Percentiles rank a stretch among this genome's conserved stretches.
These are phyloP conservation scores for Metschnikowia arizonensis DNA, from an alignment of 805 yeast species.

Conservation along the genomic window DNA sequence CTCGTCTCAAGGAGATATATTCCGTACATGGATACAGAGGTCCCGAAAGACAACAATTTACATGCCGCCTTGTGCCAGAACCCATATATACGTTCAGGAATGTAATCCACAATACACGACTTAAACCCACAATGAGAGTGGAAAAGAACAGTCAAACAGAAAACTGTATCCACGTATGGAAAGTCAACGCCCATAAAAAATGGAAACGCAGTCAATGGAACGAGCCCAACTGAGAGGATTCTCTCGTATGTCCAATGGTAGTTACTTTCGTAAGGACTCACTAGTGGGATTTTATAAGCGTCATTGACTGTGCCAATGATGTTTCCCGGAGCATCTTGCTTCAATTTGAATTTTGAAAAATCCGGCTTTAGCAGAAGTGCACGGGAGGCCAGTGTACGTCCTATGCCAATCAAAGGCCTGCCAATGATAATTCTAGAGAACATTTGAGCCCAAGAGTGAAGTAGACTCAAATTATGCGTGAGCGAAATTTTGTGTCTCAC, in stretches of 20 bases:
- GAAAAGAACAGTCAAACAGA: constrained; percentile 61
- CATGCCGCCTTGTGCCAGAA: constrained; percentile 65
- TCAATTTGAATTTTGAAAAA: constrained; percentile 47
- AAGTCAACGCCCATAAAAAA: constrained; percentile 67
- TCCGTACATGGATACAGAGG: constrained; percentile 70
- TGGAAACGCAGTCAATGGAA: constrained; percentile 76
- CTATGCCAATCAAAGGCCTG: constrained; percentile 10
- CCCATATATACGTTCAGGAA: constrained; percentile 84
- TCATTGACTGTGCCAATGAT: constrained; percentile 93
- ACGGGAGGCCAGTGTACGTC: constrained; percentile 8
- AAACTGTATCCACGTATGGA: constrained; percentile 67
- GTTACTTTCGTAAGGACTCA: constrained; percentile 70
- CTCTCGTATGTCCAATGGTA: constrained; percentile 94
- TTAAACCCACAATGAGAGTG: constrained; percentile 87
- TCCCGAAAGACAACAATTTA: constrained; percentile 66
- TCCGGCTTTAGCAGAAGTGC: constrained; percentile 34
- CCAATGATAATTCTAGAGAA: constrained; percentile 10
- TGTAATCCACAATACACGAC: constrained; percentile 88
- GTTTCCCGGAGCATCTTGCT: constrained; percentile 84
- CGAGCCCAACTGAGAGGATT: constrained; percentile 58
- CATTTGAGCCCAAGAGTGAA: constrained; percentile 6
- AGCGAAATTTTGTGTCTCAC: constrained; percentile 2
- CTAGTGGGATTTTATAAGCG: constrained; percentile 64
- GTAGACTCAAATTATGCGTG: background rate
- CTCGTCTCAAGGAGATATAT: constrained; percentile 77